Evolutionary conservation across 148 eudicot genomes (phyloP), one percentile per base, ranked within the genome.

Genomic region (Spergularia marina): DNA sequence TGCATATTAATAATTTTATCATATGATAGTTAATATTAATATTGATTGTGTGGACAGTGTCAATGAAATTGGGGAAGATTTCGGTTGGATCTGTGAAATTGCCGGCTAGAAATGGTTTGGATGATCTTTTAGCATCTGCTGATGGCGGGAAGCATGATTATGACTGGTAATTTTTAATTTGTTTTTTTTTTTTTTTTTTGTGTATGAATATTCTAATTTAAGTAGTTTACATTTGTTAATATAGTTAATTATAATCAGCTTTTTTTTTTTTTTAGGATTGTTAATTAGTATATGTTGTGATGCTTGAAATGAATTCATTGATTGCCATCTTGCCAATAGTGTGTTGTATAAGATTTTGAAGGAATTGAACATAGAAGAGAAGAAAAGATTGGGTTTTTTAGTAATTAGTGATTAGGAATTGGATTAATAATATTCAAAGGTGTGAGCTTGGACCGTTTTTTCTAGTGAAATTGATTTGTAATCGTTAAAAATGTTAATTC

Each of bases 71-170:
- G 88, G 99, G 96, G 78, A 92, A 86, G 66, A 85, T 92, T 39
- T 92, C 99, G 7, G 82, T 92, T 66, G 98, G 92, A 86, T 83
- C 97, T 71, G 86, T 84, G 30, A 92, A 91, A 72, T 73, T 83
- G 69, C 57, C 83, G 10, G 81, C 77, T 8, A 88, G 82, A 78
- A 81, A 80, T 81, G 92, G 96, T 55, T 77, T 92, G 80, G 97
- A 95, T 76, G 99, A 95, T 82, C 89, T 95, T 0, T 34, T 95
- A 79, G 74, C 90, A 8, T 83, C 88, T 6, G 76, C 78, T 36
- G 97, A 92, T 57, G 96, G 92, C 64, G 99, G 97, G 57, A 95
- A 95, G 84, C 85, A 95, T 75, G 99, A 95, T 73, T 95, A 95
- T 68, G 99, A 95, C 86, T 95, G 98, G 99, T 92, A 86, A 74